A percentile compares a stretch with the other conserved stretches of the same genome.
Evolutionary conservation across 1,139 yeast species (phyloP).

Genomic region (Pichia kudriavzevii): DNA sequence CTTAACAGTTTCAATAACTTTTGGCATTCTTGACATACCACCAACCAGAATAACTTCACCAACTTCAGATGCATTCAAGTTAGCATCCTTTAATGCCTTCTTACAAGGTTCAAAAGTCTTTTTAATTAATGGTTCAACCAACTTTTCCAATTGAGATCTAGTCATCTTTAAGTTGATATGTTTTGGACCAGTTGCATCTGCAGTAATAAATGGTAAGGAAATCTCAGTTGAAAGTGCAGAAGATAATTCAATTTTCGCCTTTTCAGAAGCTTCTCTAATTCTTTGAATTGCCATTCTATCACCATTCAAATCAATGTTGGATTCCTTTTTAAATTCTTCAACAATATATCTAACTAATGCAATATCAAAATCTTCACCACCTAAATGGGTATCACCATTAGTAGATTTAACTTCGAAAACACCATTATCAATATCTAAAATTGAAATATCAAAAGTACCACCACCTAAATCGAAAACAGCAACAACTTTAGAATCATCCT

Average conservation of each 20-base stretch:
- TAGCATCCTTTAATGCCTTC: conserved; percentile 97
- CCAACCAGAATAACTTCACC: conserved; percentile 97
- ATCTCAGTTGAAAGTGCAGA: conserved; percentile 90
- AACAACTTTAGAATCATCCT: conserved; percentile 65
- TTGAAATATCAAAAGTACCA: conserved; percentile 83
- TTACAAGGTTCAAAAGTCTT: conserved; percentile 95
- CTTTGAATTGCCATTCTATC: conserved; percentile 99
- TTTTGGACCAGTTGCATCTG: conserved; percentile 95
- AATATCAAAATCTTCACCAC: conserved; percentile 83
- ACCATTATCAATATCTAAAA: conserved; percentile 80
- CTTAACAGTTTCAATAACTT: conserved; percentile 95
- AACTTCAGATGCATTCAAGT: conserved; percentile 72
- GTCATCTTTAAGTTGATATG: conserved; percentile 91
- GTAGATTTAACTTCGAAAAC: conserved; percentile 85
- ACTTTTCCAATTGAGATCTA: conserved; percentile 86
- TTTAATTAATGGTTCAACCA: conserved; percentile 88
- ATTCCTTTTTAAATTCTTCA: conserved; percentile 86
- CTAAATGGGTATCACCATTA: conserved; percentile 85
- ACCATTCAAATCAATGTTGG: conserved; percentile 77
- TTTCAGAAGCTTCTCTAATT: conserved; percentile 99
- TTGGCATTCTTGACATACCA: conserved; percentile 99
- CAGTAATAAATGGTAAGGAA: conserved; percentile 95
- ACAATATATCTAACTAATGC: conserved; percentile 87
- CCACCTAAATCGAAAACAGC: conserved; percentile 88
- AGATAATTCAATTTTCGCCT: conserved; percentile 97